Evolutionary conservation across 169 alveolate species (phyloP).

Genomic region (Amoebophrya sp.): DNA sequence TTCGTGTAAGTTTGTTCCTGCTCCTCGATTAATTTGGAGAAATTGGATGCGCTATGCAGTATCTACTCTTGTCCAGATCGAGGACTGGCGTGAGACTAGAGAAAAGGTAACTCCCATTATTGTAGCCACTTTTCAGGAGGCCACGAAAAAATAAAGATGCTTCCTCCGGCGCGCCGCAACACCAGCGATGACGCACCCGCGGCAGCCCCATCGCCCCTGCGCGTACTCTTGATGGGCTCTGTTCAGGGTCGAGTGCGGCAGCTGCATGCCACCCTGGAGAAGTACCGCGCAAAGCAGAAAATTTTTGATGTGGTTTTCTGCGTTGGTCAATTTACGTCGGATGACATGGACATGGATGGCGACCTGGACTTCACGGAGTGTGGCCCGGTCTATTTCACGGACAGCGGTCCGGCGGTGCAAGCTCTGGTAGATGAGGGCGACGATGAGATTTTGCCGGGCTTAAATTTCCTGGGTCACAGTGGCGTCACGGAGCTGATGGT

Average conservation of each 20-base stretch:
- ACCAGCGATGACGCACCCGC: too few relatives aligned
- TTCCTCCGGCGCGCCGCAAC: too few relatives aligned
- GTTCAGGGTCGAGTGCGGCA: background rate
- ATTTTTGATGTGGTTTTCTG: background rate
- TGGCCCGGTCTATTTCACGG: background rate
- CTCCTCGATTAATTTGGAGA: too few relatives aligned
- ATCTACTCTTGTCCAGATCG: too few relatives aligned
- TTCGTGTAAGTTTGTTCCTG: too few relatives aligned
- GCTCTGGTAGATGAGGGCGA: conserved; percentile 17
- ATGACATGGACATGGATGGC: background rate
- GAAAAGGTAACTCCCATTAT: too few relatives aligned
- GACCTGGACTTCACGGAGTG: background rate
- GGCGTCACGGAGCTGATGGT: background rate
- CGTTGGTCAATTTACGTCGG: background rate
- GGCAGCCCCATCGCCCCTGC: background rate
- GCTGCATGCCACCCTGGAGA: background rate
- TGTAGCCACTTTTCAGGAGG: too few relatives aligned
- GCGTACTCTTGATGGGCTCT: background rate
- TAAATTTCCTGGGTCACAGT: background rate
- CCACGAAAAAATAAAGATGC: too few relatives aligned
- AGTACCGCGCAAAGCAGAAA: background rate
- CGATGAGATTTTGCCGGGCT: background rate
- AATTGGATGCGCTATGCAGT: too few relatives aligned
- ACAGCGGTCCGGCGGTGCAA: background rate
- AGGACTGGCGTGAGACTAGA: too few relatives aligned